Base-by-base conservation (phyloP, 768 basidiomycete species). In the Dioszegia crocea region DNA sequence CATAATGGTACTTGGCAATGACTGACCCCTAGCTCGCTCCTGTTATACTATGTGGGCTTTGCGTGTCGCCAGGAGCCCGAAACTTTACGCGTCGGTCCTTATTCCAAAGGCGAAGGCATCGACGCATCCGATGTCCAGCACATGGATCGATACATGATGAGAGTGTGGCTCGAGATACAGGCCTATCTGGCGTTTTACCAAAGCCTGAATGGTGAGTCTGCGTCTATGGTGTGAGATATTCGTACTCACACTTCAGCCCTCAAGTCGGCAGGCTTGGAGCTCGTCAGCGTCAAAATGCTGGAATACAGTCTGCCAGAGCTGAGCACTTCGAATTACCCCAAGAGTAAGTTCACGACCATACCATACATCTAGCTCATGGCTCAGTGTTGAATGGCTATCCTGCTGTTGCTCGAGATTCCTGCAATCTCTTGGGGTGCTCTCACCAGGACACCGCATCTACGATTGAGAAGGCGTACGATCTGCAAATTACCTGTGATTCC, bases 81-180 rank as follows among this genome's bases (percentile, higher is more conserved):
- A 11, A 49, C 39, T 3, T 56, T 66, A 3, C 55, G 71, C 19
- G 63, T 73, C 4, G 71, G 71, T 19, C 71, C 71, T 5, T 56
- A 66, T 44, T 57, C 52, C 8, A 48, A 55, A 23, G 54, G 56
- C 11, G 68, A 67, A 21, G 41, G 50, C 24, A 36, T 54, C 11
- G 36, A 46, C 2, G 57, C 62, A 19, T 61, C 55, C 11, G 59
- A 62, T 44, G 53, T 62, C 6, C 31, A 33, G 24, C 66, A 66
- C 59, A 65, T 73, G 66, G 66, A 73, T 44, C 56, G 49, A 30
- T 70, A 70, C 38, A 73, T 70, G 71, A 29, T 73, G 12, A 38
- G 71, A 26, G 51, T 63, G 2, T 73, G 71, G 71, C 59, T 73
- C 3, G 71, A 73, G 54, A 63, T 70, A 12, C 47, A 57, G 6